phyloP scores from a whole-genome alignment of 2,329 filamentous ascomycete species.

The Cladophialophora bantiana region DNA sequence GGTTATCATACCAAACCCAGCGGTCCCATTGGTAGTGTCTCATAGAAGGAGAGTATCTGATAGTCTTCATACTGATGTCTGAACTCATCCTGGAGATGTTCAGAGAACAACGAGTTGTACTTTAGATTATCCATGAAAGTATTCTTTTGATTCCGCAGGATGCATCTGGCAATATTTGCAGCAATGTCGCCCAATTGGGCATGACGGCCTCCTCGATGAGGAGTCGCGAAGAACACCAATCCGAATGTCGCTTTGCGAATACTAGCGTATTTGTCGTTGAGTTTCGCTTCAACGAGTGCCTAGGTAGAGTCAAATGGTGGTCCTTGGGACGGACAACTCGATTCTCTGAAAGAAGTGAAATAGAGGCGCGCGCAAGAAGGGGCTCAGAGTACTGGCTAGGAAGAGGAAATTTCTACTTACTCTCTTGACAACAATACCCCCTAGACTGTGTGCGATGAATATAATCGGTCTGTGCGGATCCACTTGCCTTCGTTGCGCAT shows the following conservation, averaged over 20 bases:
- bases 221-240: slow-evolving; percentile 42
- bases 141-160: neutral
- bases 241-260: slow-evolving; percentile 38
- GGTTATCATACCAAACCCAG: neutral
- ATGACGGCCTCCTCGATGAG: slow-evolving; percentile 40
- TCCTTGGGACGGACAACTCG: no score
- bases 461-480: slow-evolving; percentile 37
- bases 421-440: slow-evolving; percentile 44
- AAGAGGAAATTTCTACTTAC: slow-evolving; percentile 23
- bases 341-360: no score
- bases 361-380: neutral
- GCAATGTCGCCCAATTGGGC: slow-evolving; percentile 35
- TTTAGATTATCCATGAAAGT: neutral
- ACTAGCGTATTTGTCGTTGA: slow-evolving; percentile 26
- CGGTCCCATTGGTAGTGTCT: neutral
- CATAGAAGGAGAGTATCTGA: neutral
- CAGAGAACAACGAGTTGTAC: neutral
- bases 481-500: slow-evolving; percentile 29
- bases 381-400: slow-evolving; percentile 12
- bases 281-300: neutral
- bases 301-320: neutral
- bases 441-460: slow-evolving; percentile 31
- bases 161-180: slow-evolving; percentile 35
- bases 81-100: neutral
- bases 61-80: neutral